Conservation (phyloP, 2,329 filamentous ascomycete genomes). For the Cladosporium velox region DNA sequence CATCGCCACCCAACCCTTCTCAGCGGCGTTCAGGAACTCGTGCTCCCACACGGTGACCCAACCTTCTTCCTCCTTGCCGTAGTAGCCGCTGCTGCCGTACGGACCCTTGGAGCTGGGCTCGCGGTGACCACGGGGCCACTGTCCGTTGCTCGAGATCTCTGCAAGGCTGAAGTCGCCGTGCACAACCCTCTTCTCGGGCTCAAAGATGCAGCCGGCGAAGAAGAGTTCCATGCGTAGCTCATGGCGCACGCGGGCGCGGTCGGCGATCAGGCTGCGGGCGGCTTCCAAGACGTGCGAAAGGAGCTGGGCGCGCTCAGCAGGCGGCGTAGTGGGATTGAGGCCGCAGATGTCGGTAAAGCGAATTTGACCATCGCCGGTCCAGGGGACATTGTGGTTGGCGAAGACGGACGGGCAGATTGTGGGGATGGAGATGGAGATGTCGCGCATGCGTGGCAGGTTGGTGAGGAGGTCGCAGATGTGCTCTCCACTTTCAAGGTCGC, state of each 20-base stretch:
- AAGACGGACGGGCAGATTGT: conserved; percentile 52
- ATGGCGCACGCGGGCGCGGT: conserved; percentile 40
- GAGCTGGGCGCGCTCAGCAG: conserved; percentile 36
- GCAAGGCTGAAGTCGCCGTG: conserved; percentile 53
- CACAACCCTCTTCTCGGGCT: conserved; percentile 47
- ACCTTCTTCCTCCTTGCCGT: conserved; percentile 51
- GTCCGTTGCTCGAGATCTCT: conserved; percentile 43
- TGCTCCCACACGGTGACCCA: conserved; percentile 41
- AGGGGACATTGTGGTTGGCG: conserved; percentile 46
- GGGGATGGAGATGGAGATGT: conserved; percentile 52
- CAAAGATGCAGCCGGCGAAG: conserved; percentile 55
- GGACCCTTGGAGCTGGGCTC: conserved; percentile 49
- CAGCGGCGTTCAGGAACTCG: conserved; percentile 37
- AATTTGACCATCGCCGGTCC: conserved; percentile 52
- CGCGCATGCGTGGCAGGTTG: conserved; percentile 49
- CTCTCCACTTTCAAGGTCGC: conserved; percentile 44
- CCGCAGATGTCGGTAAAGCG: conserved; percentile 52
- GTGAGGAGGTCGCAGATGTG: conserved; percentile 53
- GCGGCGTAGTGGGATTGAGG: conserved; percentile 38
- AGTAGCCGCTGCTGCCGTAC: conserved; percentile 52
- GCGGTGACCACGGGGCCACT: conserved; percentile 41
- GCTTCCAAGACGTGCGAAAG: conserved; percentile 45
- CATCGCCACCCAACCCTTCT: conserved; percentile 37
- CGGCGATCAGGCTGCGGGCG: conserved; percentile 44
- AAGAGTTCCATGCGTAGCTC: conserved; percentile 52